Evolutionary conservation across 345 rosid species (phyloP).

Genomic region (Ceriops tagal): DNA sequence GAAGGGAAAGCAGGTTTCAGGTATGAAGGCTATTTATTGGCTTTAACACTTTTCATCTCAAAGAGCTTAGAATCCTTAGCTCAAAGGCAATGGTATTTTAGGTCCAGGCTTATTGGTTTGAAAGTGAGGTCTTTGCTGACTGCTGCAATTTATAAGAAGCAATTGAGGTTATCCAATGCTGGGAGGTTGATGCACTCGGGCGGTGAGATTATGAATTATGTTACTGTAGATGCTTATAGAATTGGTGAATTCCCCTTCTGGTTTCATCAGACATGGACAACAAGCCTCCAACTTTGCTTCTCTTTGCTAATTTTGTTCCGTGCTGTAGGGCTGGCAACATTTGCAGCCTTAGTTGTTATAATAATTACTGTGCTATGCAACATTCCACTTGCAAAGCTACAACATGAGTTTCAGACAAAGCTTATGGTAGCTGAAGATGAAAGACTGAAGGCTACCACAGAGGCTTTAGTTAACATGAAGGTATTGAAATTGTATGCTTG

Average conservation of each 20-base stretch:
- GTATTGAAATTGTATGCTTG: constrained; percentile 90
- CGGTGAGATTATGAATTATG: constrained; percentile 89
- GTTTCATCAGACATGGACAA: constrained; percentile 96
- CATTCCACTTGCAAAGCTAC: constrained; percentile 89
- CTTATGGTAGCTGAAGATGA: constrained; percentile 84
- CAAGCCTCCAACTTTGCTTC: constrained; percentile 74
- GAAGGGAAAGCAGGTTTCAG: constrained; percentile 63
- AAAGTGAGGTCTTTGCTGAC: constrained; percentile 74
- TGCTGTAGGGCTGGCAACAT: constrained; percentile 80
- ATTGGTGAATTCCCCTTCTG: constrained; percentile 93
- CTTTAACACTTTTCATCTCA: constrained; percentile 50
- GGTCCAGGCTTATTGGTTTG: constrained; percentile 75
- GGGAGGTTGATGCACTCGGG: constrained; percentile 76
- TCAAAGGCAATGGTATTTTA: constrained; percentile 90
- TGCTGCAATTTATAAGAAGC: constrained; percentile 81
- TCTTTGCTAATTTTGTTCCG: constrained; percentile 70
- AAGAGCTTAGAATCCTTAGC: constrained; percentile 76
- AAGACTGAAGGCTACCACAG: constrained; percentile 70
- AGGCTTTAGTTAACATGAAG: constrained; percentile 90
- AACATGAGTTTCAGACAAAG: constrained; percentile 69
- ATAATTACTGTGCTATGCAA: constrained; percentile 73
- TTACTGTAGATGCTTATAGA: constrained; percentile 86
- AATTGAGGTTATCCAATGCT: constrained; percentile 67
- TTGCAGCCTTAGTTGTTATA: constrained; percentile 74
- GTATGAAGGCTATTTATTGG: constrained; percentile 73